Conservation (phyloP, 179 eudicot species). For the Actinidia polygama region DNA sequence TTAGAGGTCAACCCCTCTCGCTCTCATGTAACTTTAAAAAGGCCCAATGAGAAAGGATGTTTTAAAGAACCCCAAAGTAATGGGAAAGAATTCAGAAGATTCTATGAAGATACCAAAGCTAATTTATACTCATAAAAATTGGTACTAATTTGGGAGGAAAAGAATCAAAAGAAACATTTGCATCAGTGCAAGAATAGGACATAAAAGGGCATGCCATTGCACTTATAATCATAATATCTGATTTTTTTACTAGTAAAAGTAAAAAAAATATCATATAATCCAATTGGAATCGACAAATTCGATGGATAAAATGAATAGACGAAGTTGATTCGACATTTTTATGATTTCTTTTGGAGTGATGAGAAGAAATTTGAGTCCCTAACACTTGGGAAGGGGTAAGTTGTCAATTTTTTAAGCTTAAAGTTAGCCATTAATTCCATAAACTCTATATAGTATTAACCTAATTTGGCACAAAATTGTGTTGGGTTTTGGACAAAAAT, state of each 20-base stretch:
- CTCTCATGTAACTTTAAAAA: conserved; percentile 6
- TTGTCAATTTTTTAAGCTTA: not conserved
- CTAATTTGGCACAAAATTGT: not conserved
- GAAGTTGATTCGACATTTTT: too few relatives aligned
- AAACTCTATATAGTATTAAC: not conserved
- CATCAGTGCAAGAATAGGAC: conserved; percentile 20
- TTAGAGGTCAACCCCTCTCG: conserved; percentile 4
- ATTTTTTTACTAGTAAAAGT: not conserved
- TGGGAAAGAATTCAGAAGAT: conserved; percentile 30
- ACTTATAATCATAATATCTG: not conserved
- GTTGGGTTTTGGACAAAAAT: not conserved
- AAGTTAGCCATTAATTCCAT: too few relatives aligned
- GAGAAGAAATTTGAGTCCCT: conserved; percentile 3
- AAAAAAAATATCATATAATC: conserved; percentile 7
- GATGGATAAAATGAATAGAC: not conserved
- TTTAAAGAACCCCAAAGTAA: conserved; percentile 19
- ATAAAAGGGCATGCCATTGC: conserved; percentile 17
- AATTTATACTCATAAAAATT: not conserved
- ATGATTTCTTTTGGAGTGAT: conserved; percentile 12
- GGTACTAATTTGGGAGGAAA: not conserved
- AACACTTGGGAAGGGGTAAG: too few relatives aligned
- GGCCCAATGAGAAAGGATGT: conserved; percentile 9
- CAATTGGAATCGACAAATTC: conserved; percentile 18
- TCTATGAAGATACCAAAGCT: conserved; percentile 23
- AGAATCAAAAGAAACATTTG: conserved; percentile 14